Base-by-base conservation (phyloP, 768 basidiomycete genomes). In the Suillus variegatus region DNA sequence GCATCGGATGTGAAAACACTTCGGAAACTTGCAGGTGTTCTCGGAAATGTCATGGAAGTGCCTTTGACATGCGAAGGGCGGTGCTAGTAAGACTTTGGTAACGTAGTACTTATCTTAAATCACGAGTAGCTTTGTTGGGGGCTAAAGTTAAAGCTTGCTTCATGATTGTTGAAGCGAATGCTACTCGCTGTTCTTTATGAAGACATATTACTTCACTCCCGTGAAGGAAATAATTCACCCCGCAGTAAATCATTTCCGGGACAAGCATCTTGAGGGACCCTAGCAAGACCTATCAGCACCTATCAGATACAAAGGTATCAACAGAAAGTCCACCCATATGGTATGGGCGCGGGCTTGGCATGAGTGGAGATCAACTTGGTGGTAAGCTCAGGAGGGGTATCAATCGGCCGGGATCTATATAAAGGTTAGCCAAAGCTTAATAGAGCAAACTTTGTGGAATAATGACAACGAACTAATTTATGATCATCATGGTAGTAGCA, bases 1-100 rank as follows among this genome's bases (percentile, higher is more conserved):
- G 32, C 32, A 55, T 55, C 54, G 54, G 52, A 55, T 55, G 32
- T 36, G 35, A 35, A 55, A 55, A 36, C 35, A n/a, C 20, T 12
- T 36, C 54, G 54, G 54, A 55, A 55, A 55, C 54, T 55, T 55
- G 54, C 54, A 55, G 54, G 32, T 55, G 20, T n/a, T 35, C 54
- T 55, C 12, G 32, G 35, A 35, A 13, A 55, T 12, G 54, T 35
- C 54, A 55, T n/a, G 20, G 35, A 55, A 36, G 32, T 55, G 32
- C 54, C 7, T n/a, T n/a, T 35, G 54, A 55, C 32, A 36, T 55
- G 32, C 54, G 54, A 55, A 55, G 35, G 32, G 20, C 32, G 32
- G 54, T 35, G 6, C 10, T 13, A 36, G 35, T 55, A 55, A 36
- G 54, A 46, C 44, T 46, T 20, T n/a, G 20, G 54, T 55, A 55